phyloP scores from a whole-genome alignment of 2,329 filamentous ascomycete species.

The Rasamsonia emersonii region DNA sequence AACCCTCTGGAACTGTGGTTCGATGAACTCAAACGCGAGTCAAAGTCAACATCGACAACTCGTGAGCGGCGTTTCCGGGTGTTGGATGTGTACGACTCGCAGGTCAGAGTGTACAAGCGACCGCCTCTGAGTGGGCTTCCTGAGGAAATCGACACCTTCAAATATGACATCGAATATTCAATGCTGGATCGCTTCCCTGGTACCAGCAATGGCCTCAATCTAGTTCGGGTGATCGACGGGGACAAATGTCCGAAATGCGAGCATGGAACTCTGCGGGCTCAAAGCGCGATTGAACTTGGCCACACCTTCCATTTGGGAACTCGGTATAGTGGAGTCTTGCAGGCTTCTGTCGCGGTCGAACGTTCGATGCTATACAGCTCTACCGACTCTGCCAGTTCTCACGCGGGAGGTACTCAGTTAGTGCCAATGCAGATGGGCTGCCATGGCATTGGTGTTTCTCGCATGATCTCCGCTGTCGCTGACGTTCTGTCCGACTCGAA shows the following conservation, averaged over 20 bases:
- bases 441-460: conserved; percentile 87
- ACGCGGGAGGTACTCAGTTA: conserved; percentile 19
- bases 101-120: conserved; percentile 30
- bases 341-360: conserved; percentile 50
- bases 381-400: conserved; percentile 13
- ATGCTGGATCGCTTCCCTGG: conserved; percentile 30
- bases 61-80: conserved; percentile 20
- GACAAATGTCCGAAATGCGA: conserved; percentile 67
- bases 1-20: conserved; percentile 48
- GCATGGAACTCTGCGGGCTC: conserved; percentile 52
- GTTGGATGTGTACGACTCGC: conserved; percentile 33
- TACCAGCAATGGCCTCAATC: conserved; percentile 44
- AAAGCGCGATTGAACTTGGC: conserved; percentile 77
- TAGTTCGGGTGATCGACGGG: conserved; percentile 57
- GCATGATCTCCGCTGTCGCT: conserved; percentile 79
- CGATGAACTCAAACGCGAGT: conserved; percentile 23
- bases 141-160: conserved; percentile 17
- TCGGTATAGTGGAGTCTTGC: conserved; percentile 70
- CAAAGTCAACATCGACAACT: conserved; percentile 16
- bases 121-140: conserved; percentile 31
- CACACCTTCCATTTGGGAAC: conserved; percentile 94
- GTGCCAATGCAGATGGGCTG: conserved; percentile 85
- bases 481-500: conserved; percentile 61
- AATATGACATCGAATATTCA: conserved; percentile 25
- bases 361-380: conserved; percentile 13